Percentiles rank a stretch among this genome's conserved stretches.
phyloP scores from a whole-genome alignment of 176 grass and related monocot species.

The Poa pratensis region DNA sequence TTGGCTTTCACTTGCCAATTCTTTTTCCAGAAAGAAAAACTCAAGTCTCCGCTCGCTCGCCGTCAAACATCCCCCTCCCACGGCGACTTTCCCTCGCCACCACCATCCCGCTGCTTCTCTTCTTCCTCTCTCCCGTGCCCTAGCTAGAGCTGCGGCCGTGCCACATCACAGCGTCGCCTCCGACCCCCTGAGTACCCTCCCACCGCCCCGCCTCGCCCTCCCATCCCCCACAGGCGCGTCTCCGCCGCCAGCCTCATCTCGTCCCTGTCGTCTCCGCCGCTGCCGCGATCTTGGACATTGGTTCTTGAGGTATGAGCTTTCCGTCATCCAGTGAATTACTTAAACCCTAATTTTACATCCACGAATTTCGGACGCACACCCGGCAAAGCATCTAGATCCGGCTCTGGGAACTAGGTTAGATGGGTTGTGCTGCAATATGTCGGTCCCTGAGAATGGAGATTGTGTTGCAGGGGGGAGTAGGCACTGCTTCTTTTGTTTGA shows the following conservation, averaged over 20 bases:
- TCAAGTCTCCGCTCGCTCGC: neutral
- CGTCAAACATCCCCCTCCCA: neutral
- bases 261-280: neutral
- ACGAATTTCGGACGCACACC: neutral
- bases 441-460: neutral
- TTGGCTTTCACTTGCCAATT: too few species aligned
- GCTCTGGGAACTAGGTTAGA: neutral
- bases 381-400: constrained; percentile 3
- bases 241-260: neutral
- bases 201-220: neutral
- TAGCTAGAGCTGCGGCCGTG: constrained; percentile 11
- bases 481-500: neutral
- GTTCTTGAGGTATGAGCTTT: constrained; percentile 2
- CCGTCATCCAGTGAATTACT: neutral
- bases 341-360: neutral
- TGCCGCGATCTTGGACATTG: neutral
- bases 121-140: constrained; percentile 9
- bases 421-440: neutral
- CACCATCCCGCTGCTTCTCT: constrained; percentile 1
- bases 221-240: neutral
- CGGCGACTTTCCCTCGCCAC: constrained; percentile 20
- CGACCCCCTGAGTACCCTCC: too few species aligned
- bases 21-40: too few species aligned
- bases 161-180: neutral
- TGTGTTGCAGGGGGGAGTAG: neutral